Evolutionary conservation across 331 rosid species (phyloP).

Genomic region (Dryas integrifolia): DNA sequence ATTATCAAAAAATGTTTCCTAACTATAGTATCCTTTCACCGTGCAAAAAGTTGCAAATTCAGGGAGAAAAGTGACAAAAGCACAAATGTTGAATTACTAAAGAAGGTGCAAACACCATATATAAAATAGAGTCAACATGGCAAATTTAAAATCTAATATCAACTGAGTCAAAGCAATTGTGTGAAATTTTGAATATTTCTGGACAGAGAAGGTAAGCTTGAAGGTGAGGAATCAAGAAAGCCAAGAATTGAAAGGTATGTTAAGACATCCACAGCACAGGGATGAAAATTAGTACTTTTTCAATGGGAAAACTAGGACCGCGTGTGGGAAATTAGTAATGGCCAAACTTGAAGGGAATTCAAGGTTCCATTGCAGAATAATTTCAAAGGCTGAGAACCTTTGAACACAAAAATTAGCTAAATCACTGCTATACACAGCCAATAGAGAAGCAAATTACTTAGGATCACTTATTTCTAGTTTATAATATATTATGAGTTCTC

Average conservation of each 20-base stretch:
- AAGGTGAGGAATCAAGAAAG: neutral
- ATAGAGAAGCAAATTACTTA: neutral
- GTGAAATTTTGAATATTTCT: neutral
- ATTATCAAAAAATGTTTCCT: conserved; percentile 9
- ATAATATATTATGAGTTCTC: neutral
- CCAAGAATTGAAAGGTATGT: neutral
- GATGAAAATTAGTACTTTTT: neutral
- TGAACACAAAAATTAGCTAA: neutral
- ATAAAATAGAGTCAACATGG: neutral
- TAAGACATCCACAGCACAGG: neutral
- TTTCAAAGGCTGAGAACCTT: neutral
- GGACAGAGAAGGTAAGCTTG: neutral
- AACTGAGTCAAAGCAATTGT: neutral
- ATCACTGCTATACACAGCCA: no score
- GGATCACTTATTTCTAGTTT: neutral
- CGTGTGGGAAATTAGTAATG: neutral
- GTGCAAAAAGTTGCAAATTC: neutral
- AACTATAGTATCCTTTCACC: neutral
- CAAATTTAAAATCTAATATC: conserved; percentile 2
- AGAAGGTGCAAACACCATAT: neutral
- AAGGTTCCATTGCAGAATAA: neutral
- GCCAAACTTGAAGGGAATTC: neutral
- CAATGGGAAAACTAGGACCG: neutral
- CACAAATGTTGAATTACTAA: neutral
- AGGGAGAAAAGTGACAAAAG: neutral